These are phyloP conservation scores for Linum tenue DNA, from an alignment of 345 rosid genomes.

Conservation along the genomic window DNA sequence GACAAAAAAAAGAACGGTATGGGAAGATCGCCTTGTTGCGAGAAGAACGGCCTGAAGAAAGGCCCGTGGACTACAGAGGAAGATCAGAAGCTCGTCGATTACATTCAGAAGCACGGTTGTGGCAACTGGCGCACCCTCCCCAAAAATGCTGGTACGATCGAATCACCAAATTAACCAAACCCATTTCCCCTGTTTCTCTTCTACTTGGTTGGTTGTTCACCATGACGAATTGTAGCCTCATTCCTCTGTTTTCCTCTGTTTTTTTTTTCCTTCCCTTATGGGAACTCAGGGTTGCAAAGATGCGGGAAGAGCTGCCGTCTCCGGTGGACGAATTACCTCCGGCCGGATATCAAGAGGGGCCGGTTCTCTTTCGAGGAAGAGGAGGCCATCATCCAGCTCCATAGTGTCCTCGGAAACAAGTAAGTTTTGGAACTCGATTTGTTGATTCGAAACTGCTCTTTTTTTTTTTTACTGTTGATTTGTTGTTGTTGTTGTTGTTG, in stretches of 20 bases:
- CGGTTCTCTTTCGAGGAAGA: slow-evolving; percentile 4
- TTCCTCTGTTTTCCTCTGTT: not conserved
- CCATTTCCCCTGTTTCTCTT: no score
- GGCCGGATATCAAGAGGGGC: slow-evolving; percentile 9
- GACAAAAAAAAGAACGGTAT: not conserved
- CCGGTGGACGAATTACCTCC: not conserved
- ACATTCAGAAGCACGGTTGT: not conserved
- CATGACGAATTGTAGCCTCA: no score
- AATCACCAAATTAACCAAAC: not conserved
- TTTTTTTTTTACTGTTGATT: not conserved
- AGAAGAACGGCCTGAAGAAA: not conserved
- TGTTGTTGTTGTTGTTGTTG: no score
- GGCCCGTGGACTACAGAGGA: slow-evolving; percentile 6
- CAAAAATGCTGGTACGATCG: not conserved
- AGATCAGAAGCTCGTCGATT: slow-evolving; percentile 1
- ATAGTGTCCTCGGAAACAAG: slow-evolving; percentile 6
- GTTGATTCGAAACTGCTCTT: not conserved
- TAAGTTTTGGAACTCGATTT: not conserved
- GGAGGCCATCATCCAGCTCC: not conserved
- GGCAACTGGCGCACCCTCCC: not conserved
- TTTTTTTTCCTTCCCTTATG: not conserved
- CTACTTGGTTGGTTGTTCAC: no score
- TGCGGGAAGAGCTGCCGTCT: slow-evolving; percentile 8
- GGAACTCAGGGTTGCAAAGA: not conserved
- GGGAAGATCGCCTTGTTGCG: slow-evolving; percentile 1